Percentiles rank a stretch among this genome's conserved stretches.
These are phyloP conservation scores for Achaetomiella virescens DNA, from an alignment of 495 filamentous ascomycete genomes.

Conservation along the genomic window DNA sequence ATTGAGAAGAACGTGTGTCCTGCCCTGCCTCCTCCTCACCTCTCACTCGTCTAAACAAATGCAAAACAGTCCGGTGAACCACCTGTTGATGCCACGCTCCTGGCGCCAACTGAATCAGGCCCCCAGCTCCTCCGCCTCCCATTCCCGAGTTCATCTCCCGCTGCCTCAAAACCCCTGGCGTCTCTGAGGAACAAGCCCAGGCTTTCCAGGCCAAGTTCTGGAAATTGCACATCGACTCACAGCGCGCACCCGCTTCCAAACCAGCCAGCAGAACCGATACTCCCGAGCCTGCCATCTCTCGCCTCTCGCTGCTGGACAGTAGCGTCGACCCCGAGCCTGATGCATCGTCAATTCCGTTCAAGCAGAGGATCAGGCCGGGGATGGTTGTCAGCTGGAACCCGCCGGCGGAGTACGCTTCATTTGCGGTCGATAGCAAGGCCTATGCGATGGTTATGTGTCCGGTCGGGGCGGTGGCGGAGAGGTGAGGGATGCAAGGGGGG, in stretches of 20 bases:
- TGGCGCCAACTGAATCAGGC: conserved; percentile 21
- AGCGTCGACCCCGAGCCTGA: conserved; percentile 17
- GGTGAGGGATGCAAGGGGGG: conserved; percentile 15
- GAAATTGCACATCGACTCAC: conserved; percentile 30
- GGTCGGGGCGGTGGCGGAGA: conserved; percentile 8
- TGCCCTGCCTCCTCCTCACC: neutral
- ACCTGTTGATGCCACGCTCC: conserved; percentile 7
- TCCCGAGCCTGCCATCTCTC: neutral
- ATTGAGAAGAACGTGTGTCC: conserved; percentile 15
- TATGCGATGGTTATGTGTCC: conserved; percentile 18
- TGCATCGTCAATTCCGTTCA: conserved; percentile 18
- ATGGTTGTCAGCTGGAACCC: conserved; percentile 25
- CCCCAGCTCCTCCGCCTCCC: conserved; percentile 23
- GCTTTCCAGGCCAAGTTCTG: conserved; percentile 33
- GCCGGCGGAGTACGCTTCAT: neutral
- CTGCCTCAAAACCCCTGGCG: conserved; percentile 19
- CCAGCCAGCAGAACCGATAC: neutral
- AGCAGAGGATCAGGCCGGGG: conserved; percentile 28
- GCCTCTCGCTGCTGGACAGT: conserved; percentile 6
- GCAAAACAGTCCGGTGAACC: conserved; percentile 16
- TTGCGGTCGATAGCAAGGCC: neutral
- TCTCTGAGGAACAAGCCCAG: conserved; percentile 23
- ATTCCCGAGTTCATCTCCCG: conserved; percentile 17
- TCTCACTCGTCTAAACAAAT: neutral
- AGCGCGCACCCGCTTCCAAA: neutral